Base-by-base conservation (phyloP, 2,329 filamentous ascomycete genomes). In the Canariomyces notabilis region DNA sequence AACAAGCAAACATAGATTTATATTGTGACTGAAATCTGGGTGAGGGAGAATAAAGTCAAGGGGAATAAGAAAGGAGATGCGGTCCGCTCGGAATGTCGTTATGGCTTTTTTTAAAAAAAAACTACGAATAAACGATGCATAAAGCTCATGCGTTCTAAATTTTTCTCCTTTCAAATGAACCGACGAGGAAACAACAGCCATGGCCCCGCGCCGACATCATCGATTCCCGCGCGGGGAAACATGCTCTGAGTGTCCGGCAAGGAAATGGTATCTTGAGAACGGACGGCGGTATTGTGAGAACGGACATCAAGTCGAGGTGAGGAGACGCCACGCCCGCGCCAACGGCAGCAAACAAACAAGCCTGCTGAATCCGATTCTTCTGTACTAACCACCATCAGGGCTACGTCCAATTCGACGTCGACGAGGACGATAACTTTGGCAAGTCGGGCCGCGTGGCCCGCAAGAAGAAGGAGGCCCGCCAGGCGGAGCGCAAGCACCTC, bases 231-330 rank as follows among this genome's bases (percentile, higher is more conserved):
- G 61, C 18, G 74, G 74, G 23, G 73, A 81, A 57, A 67, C 71
- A 37, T 80, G 78, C 55, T 72, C 77, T 29, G 74, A 79, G 58
- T 95, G 89, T 62, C 83, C 85, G 49, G 84, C 85, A 42, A 76
- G 75, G 34, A 77, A 77, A 52, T 89, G 85, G 68, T 86, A 87
- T 60, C 71, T 83, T 23, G 82, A 89, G 55, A 85, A 86, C 65
- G 87, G 88, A 3, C 77, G 83, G 48, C 80, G 83, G 52, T 94
- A 87, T 64, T 95, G 89, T 65, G 75, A 83, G 53, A 83, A 87
- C 55, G 88, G 88, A 23, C 89, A 94, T 69, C 80, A 83, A 56
- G 82, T 90, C 57, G 82, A 88, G 67, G 85, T 87, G 67, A 51
- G 65, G 50, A 8, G 4, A n/a, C n/a, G n/a, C n/a, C n/a, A n/a